Evolutionary conservation across 208 protist genomes (phyloP).

Genomic region (Lotmaria passim): DNA sequence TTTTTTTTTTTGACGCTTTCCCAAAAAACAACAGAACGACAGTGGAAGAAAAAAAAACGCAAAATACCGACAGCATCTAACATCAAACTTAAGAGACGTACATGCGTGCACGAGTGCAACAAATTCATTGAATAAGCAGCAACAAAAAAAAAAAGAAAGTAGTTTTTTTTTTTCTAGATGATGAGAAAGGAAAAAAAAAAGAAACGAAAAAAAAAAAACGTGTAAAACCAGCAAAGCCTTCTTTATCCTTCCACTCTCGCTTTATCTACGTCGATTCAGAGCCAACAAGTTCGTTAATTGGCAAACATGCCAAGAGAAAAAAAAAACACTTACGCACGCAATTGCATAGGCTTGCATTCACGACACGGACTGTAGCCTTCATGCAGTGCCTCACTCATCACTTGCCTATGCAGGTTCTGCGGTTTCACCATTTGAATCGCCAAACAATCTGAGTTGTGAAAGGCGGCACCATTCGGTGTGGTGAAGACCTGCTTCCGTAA

Average conservation of each 20-base stretch:
- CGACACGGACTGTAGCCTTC: slow-evolving; percentile 53
- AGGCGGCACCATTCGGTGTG: slow-evolving; percentile 51
- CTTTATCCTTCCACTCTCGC: too few species aligned
- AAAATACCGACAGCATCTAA: too few species aligned
- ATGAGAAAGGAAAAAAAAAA: background rate
- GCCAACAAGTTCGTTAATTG: too few species aligned
- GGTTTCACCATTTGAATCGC: slow-evolving; percentile 26
- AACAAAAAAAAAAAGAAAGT: too few species aligned
- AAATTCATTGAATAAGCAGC: too few species aligned
- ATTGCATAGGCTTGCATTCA: slow-evolving; percentile 49
- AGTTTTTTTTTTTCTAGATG: background rate
- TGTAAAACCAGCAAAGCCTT: too few species aligned
- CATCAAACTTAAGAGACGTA: too few species aligned
- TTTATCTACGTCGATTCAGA: too few species aligned
- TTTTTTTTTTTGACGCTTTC: too few species aligned
- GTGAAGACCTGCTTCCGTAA: slow-evolving; percentile 37
- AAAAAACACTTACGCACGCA: background rate
- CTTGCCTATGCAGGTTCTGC: slow-evolving; percentile 17
- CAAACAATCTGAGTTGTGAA: slow-evolving; percentile 43
- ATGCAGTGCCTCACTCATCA: slow-evolving; percentile 37
- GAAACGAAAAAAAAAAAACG: background rate
- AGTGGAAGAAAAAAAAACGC: too few species aligned
- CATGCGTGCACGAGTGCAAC: too few species aligned
- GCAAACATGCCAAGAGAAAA: background rate
- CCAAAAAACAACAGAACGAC: too few species aligned